A percentile compares a stretch with the other conserved stretches of the same genome.
Evolutionary conservation across 768 basidiomycete genomes (phyloP).

Genomic region (Suillus placidus): DNA sequence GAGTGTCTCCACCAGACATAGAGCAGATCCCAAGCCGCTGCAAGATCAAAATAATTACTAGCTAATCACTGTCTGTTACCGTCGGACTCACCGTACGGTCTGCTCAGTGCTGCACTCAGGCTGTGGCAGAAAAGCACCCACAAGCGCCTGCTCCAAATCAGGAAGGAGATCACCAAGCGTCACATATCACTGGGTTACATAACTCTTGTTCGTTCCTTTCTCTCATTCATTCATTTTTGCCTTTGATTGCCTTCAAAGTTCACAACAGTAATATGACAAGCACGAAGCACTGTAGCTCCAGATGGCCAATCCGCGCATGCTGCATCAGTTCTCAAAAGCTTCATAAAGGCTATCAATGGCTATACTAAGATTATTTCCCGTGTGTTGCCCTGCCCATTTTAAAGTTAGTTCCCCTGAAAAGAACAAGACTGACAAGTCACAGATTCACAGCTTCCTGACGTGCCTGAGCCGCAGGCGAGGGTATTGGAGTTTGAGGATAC

Average conservation of each 20-base stretch:
- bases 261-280: neutral
- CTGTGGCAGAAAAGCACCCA: neutral
- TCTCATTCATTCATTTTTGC: neutral
- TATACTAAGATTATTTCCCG: neutral
- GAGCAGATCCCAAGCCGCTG: neutral
- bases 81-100: neutral
- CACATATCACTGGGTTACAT: no score
- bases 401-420: neutral
- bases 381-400: neutral
- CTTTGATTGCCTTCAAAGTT: neutral
- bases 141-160: conserved; percentile 4
- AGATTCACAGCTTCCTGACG: neutral
- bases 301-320: neutral
- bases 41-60: neutral
- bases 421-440: neutral
- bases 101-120: neutral
- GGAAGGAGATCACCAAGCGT: neutral
- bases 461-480: neutral
- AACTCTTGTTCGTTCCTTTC: neutral
- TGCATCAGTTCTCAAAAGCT: neutral
- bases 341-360: neutral
- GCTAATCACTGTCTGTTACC: neutral
- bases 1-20: no score
- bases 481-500: neutral
- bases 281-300: neutral